Percentiles rank a stretch among this genome's conserved stretches.
Conservation (phyloP, 2,329 filamentous ascomycete genomes). For the Trichoderma polysporum region DNA sequence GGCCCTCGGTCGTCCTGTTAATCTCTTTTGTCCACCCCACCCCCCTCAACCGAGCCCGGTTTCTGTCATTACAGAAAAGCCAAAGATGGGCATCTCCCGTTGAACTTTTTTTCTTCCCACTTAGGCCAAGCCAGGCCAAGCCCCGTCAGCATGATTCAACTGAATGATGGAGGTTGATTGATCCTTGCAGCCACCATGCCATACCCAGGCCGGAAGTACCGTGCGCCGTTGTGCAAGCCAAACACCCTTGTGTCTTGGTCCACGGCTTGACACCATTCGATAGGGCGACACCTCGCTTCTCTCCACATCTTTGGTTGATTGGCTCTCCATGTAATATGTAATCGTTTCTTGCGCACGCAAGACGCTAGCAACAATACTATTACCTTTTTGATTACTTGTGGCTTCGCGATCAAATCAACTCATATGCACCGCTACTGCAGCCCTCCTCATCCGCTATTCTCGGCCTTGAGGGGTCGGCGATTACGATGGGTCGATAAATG, state of each 20-base stretch:
- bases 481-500: not conserved
- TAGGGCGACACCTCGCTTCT: not conserved
- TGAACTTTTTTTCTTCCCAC: not conserved
- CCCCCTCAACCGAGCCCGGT: not conserved
- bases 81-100: not conserved
- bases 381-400: not conserved
- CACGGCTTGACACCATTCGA: not conserved
- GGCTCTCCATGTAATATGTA: not conserved
- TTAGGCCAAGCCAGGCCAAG: not conserved
- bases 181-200: constrained; percentile 1
- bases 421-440: not conserved
- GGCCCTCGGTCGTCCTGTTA: not conserved
- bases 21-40: not conserved
- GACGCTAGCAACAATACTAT: constrained; percentile 6
- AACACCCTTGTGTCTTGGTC: not conserved
- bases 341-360: not conserved
- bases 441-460: not conserved
- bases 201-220: not conserved
- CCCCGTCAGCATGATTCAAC: not conserved
- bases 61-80: not conserved
- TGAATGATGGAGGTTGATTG: not conserved
- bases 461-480: not conserved
- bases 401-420: not conserved
- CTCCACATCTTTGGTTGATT: not conserved
- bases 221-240: not conserved